A percentile compares a stretch with the other conserved stretches of the same genome.
Evolutionary conservation across 768 basidiomycete genomes (phyloP).

Genomic region (Sutorius australiensis): DNA sequence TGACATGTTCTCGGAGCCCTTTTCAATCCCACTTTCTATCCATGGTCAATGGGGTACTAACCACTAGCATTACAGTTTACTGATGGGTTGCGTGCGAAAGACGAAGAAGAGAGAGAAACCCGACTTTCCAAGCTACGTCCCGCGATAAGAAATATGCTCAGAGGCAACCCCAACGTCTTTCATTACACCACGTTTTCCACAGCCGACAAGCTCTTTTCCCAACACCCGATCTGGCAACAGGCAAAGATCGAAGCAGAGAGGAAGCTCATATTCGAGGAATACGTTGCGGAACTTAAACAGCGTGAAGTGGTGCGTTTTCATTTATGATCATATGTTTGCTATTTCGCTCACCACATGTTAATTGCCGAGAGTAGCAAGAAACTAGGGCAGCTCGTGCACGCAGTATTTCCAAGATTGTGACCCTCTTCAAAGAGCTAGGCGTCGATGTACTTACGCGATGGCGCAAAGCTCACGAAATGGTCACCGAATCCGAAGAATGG

Average conservation of each 20-base stretch:
- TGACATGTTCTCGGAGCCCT: background rate
- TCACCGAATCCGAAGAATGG: slow-evolving; percentile 79
- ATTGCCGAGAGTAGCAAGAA: slow-evolving; percentile 55
- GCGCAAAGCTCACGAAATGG: slow-evolving; percentile 75
- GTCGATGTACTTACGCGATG: slow-evolving; percentile 94
- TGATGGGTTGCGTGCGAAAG: slow-evolving; percentile 69
- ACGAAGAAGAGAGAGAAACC: slow-evolving; percentile 81
- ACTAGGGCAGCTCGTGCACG: slow-evolving; percentile 71
- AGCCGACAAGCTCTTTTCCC: slow-evolving; percentile 79
- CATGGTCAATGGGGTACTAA: slow-evolving; percentile 5
- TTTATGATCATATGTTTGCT: background rate
- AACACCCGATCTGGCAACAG: slow-evolving; percentile 90
- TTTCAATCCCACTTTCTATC: background rate
- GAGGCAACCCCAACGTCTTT: slow-evolving; percentile 82
- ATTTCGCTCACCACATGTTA: slow-evolving; percentile 6
- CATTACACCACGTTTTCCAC: slow-evolving; percentile 90
- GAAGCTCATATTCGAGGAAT: slow-evolving; percentile 87
- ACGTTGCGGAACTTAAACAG: slow-evolving; percentile 78
- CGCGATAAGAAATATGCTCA: slow-evolving; percentile 80
- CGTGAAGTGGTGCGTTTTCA: slow-evolving; percentile 74
- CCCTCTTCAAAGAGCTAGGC: slow-evolving; percentile 80
- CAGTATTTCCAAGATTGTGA: slow-evolving; percentile 78
- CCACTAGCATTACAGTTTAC: slow-evolving; percentile 50
- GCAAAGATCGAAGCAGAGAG: slow-evolving; percentile 83
- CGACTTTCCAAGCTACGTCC: slow-evolving; percentile 84